Conservation (phyloP, 345 rosid genomes). For the Eucalyptus fibrosa region DNA sequence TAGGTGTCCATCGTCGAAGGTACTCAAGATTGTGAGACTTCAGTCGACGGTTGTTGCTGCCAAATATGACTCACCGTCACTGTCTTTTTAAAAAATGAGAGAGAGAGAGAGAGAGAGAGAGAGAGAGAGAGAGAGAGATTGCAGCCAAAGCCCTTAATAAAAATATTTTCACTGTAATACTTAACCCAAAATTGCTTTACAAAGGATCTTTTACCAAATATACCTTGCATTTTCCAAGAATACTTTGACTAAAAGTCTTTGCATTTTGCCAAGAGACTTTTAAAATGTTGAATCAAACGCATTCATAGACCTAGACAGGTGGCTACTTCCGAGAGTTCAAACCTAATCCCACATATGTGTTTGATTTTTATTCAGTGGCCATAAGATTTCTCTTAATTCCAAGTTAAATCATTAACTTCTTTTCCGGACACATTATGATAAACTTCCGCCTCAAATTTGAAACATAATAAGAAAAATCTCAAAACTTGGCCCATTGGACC, state of each 20-base stretch:
- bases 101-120: too few species aligned
- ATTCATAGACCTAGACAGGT: not conserved
- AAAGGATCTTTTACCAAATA: not conserved
- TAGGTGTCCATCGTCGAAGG: accelerated
- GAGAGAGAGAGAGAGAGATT: too few species aligned
- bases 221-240: not conserved
- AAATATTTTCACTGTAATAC: not conserved
- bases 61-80: too few species aligned
- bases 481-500: not conserved
- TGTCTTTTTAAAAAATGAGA: too few species aligned
- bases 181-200: not conserved
- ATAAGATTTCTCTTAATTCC: not conserved
- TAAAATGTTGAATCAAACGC: not conserved
- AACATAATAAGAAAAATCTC: not conserved
- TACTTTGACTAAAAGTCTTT: too few species aligned
- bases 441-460: not conserved
- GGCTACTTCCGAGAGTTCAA: not conserved
- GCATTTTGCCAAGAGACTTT: too few species aligned
- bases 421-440: not conserved
- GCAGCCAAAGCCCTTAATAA: too few species aligned
- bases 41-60: too few species aligned
- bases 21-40: too few species aligned
- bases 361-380: not conserved
- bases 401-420: not conserved
- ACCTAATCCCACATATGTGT: not conserved